A percentile compares a stretch with the other conserved stretches of the same genome.
phyloP scores from a whole-genome alignment of 371 early-diverging fungal species.

The Mortierella sp. region DNA sequence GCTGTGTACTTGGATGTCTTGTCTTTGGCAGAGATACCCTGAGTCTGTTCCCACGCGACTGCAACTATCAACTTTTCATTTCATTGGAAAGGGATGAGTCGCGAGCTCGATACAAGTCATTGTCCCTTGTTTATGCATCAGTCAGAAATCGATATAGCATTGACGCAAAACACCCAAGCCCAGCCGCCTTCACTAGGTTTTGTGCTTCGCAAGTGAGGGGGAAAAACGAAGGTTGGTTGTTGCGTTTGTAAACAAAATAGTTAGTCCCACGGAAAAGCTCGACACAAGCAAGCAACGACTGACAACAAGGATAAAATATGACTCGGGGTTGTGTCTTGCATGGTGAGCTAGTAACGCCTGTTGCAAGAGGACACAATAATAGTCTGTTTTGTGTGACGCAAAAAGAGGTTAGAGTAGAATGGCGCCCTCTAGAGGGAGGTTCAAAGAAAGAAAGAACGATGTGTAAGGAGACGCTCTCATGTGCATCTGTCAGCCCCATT shows the following conservation, averaged over 20 bases:
- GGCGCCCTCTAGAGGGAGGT: not conserved
- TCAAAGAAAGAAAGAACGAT: not conserved
- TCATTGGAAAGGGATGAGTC: not conserved
- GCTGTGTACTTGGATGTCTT: too few species aligned
- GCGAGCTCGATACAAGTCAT: too few species aligned
- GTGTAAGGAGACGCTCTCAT: not conserved
- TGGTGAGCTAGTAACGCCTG: not conserved
- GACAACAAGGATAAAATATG: conserved; percentile 2
- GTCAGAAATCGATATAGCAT: not conserved
- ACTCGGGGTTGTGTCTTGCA: not conserved
- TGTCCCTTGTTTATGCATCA: not conserved
- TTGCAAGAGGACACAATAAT: not conserved
- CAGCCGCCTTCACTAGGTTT: not conserved
- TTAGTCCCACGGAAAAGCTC: not conserved
- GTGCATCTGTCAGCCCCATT: not conserved
- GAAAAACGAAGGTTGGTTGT: not conserved
- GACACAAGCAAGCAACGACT: not conserved
- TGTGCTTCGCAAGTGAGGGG: not conserved
- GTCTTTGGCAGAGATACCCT: too few species aligned
- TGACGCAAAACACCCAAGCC: not conserved
- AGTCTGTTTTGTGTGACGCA: not conserved
- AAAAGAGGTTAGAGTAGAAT: not conserved
- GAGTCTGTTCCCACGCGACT: too few species aligned
- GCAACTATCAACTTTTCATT: too few species aligned
- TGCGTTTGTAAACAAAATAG: not conserved